These are phyloP conservation scores for Aspergillus calidoustus DNA, from an alignment of 2,329 filamentous ascomycete genomes.

Conservation along the genomic window DNA sequence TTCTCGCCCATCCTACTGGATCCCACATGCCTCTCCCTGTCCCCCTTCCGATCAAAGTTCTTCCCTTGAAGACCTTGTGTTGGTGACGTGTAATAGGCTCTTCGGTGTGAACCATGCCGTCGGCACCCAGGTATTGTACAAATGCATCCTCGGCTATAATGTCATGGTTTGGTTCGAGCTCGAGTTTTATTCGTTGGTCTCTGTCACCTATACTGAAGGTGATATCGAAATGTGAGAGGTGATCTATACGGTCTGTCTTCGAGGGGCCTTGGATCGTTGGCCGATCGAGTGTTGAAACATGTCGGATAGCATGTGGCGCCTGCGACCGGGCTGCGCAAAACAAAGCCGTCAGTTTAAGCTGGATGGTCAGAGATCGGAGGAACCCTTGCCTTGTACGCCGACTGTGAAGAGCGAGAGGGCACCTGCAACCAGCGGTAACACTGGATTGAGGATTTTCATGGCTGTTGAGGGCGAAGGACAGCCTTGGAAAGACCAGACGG, in stretches of 20 bases:
- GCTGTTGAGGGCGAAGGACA: conserved; percentile 17
- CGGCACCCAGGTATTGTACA: conserved; percentile 71
- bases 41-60: conserved; percentile 69
- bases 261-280: conserved; percentile 77
- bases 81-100: conserved; percentile 73
- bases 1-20: conserved; percentile 83
- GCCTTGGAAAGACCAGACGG: conserved; percentile 12
- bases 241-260: conserved; percentile 68
- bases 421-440: conserved; percentile 33
- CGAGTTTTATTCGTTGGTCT: conserved; percentile 73
- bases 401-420: conserved; percentile 30
- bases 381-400: conserved; percentile 22
- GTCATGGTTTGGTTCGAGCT: conserved; percentile 88
- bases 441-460: conserved; percentile 33
- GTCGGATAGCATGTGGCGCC: conserved; percentile 75
- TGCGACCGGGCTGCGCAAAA: conserved; percentile 66
- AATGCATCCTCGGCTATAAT: conserved; percentile 77
- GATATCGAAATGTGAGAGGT: conserved; percentile 82
- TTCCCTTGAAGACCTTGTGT: conserved; percentile 84
- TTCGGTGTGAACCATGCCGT: conserved; percentile 70
- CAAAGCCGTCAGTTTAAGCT: conserved; percentile 2
- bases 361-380: background rate
- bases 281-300: conserved; percentile 74
- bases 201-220: conserved; percentile 74
- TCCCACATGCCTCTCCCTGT: conserved; percentile 71